phyloP scores from a whole-genome alignment of 148 eudicot species.

The Bassia scoparia region DNA sequence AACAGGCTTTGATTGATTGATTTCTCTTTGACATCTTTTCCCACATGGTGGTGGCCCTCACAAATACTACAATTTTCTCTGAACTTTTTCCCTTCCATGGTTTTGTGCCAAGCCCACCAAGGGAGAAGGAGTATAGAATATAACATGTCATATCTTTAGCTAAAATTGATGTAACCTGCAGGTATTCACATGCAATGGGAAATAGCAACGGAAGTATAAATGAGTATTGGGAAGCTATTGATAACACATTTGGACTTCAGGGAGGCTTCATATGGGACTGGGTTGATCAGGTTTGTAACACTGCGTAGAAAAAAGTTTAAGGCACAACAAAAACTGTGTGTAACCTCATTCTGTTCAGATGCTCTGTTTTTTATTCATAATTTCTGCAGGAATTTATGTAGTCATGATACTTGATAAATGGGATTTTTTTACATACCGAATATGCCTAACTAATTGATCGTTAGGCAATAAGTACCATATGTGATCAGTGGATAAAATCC shows the following conservation, averaged over 20 bases:
- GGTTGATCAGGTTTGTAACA: slow-evolving; percentile 75
- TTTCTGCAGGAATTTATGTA: too few species aligned
- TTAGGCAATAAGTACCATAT: not conserved
- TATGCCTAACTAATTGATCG: not conserved
- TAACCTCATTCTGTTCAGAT: not conserved
- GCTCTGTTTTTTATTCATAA: not conserved
- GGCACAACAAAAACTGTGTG: not conserved
- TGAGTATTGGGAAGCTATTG: slow-evolving; percentile 95
- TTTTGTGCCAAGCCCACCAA: too few species aligned
- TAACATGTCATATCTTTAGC: not conserved
- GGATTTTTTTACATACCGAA: not conserved
- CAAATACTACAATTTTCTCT: too few species aligned
- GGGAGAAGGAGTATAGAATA: too few species aligned
- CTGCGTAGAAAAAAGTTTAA: slow-evolving; percentile 1
- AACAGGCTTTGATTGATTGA: too few species aligned
- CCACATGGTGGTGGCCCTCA: too few species aligned
- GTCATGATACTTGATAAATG: too few species aligned
- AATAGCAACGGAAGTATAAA: slow-evolving; percentile 88
- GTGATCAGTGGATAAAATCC: not conserved
- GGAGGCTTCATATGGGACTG: slow-evolving; percentile 99
- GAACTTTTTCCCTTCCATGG: too few species aligned
- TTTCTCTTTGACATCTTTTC: too few species aligned
- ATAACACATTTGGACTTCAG: slow-evolving; percentile 88
- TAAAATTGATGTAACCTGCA: slow-evolving; percentile 23
- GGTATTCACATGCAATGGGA: slow-evolving; percentile 98